These are phyloP conservation scores for Sapria himalayana DNA, from an alignment of 345 rosid genomes.

Conservation along the genomic window DNA sequence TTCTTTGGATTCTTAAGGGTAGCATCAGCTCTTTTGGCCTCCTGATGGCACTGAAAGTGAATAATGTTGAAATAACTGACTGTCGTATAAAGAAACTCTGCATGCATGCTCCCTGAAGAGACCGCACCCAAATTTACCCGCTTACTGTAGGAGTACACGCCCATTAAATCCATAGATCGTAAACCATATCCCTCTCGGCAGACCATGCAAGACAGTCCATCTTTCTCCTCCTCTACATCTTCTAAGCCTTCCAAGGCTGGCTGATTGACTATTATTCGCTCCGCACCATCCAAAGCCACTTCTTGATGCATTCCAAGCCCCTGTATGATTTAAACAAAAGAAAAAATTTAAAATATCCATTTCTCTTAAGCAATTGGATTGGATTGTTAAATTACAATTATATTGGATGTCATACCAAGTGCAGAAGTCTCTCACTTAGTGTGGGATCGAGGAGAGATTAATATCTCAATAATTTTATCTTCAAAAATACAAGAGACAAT, in stretches of 20 bases:
- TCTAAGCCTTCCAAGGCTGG: slow-evolving; percentile 90
- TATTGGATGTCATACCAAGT: too few relatives aligned
- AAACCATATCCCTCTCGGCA: slow-evolving; percentile 94
- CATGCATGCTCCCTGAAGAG: slow-evolving; percentile 81
- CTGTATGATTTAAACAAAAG: slow-evolving; percentile 14
- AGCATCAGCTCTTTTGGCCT: slow-evolving; percentile 97
- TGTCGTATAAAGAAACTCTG: slow-evolving; percentile 93
- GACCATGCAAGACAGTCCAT: slow-evolving; percentile 96
- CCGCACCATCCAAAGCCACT: slow-evolving; percentile 74
- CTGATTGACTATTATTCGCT: slow-evolving; percentile 57
- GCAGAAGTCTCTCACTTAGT: too few relatives aligned
- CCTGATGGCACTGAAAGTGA: slow-evolving; percentile 98
- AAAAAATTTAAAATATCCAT: slow-evolving; percentile 1
- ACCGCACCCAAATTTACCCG: slow-evolving; percentile 85
- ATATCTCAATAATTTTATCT: too few relatives aligned
- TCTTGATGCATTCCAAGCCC: slow-evolving; percentile 86
- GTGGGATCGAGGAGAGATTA: too few relatives aligned
- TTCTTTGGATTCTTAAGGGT: slow-evolving; percentile 88
- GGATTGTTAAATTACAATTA: too few relatives aligned
- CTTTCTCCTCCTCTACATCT: slow-evolving; percentile 89
- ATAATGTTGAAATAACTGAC: slow-evolving; percentile 84
- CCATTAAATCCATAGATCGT: slow-evolving; percentile 79
- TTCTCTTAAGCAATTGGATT: too few relatives aligned
- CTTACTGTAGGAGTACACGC: slow-evolving; percentile 78
- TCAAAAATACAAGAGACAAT: too few relatives aligned